Base-by-base conservation (phyloP, 345 rosid genomes). In the Clausena lansium region DNA sequence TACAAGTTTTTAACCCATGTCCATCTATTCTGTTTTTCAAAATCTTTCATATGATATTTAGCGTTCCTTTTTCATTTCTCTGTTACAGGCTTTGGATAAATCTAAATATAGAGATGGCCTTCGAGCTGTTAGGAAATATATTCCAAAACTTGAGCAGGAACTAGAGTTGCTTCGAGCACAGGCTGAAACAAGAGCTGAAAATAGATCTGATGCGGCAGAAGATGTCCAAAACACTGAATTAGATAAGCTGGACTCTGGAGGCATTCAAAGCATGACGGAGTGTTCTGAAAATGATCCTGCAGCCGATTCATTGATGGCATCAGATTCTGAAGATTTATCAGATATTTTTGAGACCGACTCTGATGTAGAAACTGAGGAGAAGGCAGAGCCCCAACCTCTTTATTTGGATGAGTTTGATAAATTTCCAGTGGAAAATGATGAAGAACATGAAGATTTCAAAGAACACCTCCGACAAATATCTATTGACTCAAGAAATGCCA, bases 101-200 rank as follows among this genome's bases (percentile, higher is more conserved):
- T 94, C 98, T 63, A 96, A 90, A 75, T 91, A 87, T 73, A 79
- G 95, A 75, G 99, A 96, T 72, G 93, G 89, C 4, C 92, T 96
- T 55, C 70, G 94, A 65, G 93, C 95, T n/a, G 87, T 96, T 30
- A 85, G 92, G 81, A 90, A 84, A 83, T 80, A 86, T 74, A 91
- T 94, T 45, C 98, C 98, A n/a, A 86, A 89, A 80, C 98, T 95
- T 63, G 88, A 92, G 77, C 97, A 88, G 83, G 99, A 95, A 66
- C 91, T 93, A 39, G 89, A 84, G 84, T 86, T 95, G 85, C 90
- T 89, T 77, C 87, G 73, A 71, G 94, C 89, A 25, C 93, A 86
- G 79, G 78, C 82, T 79, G 80, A 83, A 35, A 50, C 71, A 1
- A 83, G 81, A 73, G 74, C 75, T 70, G 88, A 86, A 47, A 78